Base-by-base conservation (phyloP, 2,329 filamentous ascomycete genomes). In the Epichloe brachyelytri region DNA sequence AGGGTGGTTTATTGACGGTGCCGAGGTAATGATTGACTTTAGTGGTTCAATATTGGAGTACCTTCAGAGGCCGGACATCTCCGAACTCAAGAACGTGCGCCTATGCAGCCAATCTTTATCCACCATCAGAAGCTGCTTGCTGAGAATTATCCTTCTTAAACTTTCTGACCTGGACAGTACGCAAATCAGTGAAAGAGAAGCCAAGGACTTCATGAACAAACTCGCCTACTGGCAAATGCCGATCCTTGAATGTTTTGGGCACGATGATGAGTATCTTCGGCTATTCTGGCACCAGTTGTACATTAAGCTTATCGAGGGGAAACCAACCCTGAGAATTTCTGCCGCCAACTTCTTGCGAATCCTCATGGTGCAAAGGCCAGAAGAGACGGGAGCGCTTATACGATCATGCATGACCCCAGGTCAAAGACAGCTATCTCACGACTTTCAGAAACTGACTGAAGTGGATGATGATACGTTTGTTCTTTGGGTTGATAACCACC, bases 211-310 rank as follows among this genome's bases (percentile, higher is more conserved):
- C 52, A 79, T 98, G 66, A 78, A 87, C 53, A 91, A 89, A 62
- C 80, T 98, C 59, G 81, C 88, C 0, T 97, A 96, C 65, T 98
- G 93, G 93, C 93, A 97, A 64, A 89, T 88, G 19, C 86, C 95
- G 17, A 81, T 98, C 15, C 72, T 98, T 15, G 83, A 83, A 2
- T 81, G 84, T 4, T 80, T 93, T 15, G 85, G 86, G 3, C 75
- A 79, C 6, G 88, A 95, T 43, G 80, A 86, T n/a, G 83, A 88
- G 10, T 86, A 87, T 61, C 78, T 96, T 60, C 85, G 85, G 56
- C 75, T 96, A 36, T 79, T 97, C 41, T 96, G 89, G 74, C 97
- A 95, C 61, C 81, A 96, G 54, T 79, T 98, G 3, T 98, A 97
- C 64, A 83, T 83, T 7, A 95, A 94, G 64, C 74, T 97, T 37